Base-by-base conservation (phyloP, 2,329 filamentous ascomycete genomes). In the Onygena corvina region DNA sequence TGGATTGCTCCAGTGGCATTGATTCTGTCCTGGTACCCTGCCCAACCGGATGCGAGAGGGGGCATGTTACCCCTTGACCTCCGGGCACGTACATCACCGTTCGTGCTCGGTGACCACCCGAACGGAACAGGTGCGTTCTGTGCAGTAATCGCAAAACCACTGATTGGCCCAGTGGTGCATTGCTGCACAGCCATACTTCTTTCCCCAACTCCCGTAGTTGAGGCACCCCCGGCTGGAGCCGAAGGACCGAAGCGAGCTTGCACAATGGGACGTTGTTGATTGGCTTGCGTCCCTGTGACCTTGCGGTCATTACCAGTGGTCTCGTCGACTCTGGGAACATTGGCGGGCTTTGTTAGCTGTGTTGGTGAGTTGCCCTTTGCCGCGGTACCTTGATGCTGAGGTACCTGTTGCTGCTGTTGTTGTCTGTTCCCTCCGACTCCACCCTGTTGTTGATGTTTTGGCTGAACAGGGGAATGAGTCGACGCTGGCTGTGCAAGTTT, bases 381-480 rank as follows among this genome's bases (percentile, higher is more conserved):
- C 36, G 36, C 18, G 18, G 36, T 21, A 40, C 36, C 36, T 40
- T 18, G 36, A 21, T 40, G 36, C 25, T 40, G 36, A 40, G 36
- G 36, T 23, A 21, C 36, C 20, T 40, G 36, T n/a, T n/a, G n/a
- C n/a, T n/a, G n/a, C n/a, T n/a, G n/a, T n/a, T n/a, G n/a, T 40
- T 40, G 29, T 46, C 29, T 14, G 42, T 46, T 46, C 42, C 42
- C 42, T 46, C 42, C 30, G 42, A 46, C 42, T 46, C 14, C 42
- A 14, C 42, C 42, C 42, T 46, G 42, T 21, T 44, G 40, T 44
- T 29, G 20, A 8, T 23, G 42, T 30, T 29, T 29, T 31, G 23
- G 42, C 42, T 46, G 42, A 46, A 14, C 42, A 46, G 42, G 42
- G 42, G 42, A 23, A 11, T 20, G 42, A 46, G 42, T 30, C 42